A percentile compares a stretch with the other conserved stretches of the same genome.
Conservation (phyloP, 2,329 filamentous ascomycete genomes). For the Chaetomium globosum region DNA sequence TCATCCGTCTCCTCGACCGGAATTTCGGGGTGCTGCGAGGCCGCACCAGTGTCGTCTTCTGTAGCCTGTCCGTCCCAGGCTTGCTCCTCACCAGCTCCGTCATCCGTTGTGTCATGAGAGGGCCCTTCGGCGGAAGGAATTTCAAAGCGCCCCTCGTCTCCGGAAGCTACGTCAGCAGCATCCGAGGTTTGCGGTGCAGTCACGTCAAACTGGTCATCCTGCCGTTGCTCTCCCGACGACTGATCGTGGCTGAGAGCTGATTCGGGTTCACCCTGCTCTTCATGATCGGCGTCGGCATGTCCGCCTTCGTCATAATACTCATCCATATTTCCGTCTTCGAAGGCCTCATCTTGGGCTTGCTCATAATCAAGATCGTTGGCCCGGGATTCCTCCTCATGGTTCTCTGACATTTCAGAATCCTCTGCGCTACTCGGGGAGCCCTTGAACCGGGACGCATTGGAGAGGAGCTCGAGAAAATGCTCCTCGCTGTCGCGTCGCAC, state of each 20-base stretch:
- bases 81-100: constrained; percentile 12
- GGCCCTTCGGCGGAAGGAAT: constrained; percentile 8
- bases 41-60: background rate
- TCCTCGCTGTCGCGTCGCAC: constrained; percentile 35
- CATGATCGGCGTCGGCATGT: background rate
- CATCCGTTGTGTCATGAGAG: constrained; percentile 12
- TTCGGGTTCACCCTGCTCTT: constrained; percentile 9
- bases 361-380: constrained; percentile 18
- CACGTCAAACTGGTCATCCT: background rate
- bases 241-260: background rate
- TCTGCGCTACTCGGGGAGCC: constrained; percentile 23
- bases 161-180: background rate
- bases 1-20: background rate
- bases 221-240: constrained; percentile 5
- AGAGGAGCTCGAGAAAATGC: constrained; percentile 34
- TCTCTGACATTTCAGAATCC: constrained; percentile 25
- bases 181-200: background rate
- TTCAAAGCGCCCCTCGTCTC: constrained; percentile 4
- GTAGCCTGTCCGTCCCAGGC: constrained; percentile 20
- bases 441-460: constrained; percentile 27
- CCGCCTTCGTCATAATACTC: constrained; percentile 18
- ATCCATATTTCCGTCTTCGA: constrained; percentile 24
- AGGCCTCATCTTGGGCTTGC: constrained; percentile 17
- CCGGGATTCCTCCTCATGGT: constrained; percentile 17
- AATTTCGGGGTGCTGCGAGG: constrained; percentile 1